Evolutionary conservation across 116 monocot genomes (phyloP), one percentile per base, ranked within the genome.

Genomic region (Zostera marina): DNA sequence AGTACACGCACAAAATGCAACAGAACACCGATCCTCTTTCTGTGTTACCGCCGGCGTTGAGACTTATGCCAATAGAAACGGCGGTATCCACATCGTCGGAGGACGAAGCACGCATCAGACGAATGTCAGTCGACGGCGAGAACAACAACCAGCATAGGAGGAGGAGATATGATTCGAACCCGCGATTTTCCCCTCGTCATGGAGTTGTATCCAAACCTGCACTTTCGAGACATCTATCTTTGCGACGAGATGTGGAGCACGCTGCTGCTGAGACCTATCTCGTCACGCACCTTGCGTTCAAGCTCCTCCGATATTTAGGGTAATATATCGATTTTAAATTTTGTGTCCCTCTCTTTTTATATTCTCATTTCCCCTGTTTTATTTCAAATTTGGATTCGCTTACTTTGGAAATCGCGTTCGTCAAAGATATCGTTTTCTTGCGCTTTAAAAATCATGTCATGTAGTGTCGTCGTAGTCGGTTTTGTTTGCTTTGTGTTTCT

Each of bases 261-360:
- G 93, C 93, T 46, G 93, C 87, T 16, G 76, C 81, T 15, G 93
- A 93, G 75, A 93, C 93, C 11, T 93, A 58, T 47, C 76, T 87
- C 25, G 39, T 93, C 54, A 81, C 87, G 5, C 68, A 74, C 13
- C 76, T 92, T 47, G 59, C 87, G 25, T 42, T 83, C 44, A 71
- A 2, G 40, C 87, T 92, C 46, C 87, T 92, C 43, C 73, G 78
- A 9, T 92, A 83, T 65, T 70, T 87, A 24, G 80, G 92, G 92
- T 92, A 64, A 22, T 7, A 6, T 26, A 13, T 3, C 7, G n/a
- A 41, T 26, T 10, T 25, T n/a, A 14, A 26, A 41, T 26, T 10
- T 25, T n/a, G 26, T n/a, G 14, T 26, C 32, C 26, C 38, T 26
- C 32, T 25, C 32, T 14, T 1, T 32, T 39, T 14, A 0, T 23